Conservation (phyloP, 192 early-diverging fungal genomes). For the Phycomyces nitens region DNA sequence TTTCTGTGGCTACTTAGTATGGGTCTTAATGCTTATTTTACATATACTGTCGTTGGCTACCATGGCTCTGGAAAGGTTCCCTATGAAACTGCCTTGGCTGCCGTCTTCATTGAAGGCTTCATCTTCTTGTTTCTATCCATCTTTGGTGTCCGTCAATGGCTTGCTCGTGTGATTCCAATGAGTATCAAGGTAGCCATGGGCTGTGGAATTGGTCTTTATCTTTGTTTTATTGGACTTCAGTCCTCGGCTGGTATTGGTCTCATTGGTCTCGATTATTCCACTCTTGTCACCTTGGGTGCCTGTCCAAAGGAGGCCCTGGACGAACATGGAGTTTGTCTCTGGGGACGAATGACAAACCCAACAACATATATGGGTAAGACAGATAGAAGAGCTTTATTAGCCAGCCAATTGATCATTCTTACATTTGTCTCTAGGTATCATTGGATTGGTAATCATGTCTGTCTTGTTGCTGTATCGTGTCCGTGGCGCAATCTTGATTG, state of each 20-base stretch:
- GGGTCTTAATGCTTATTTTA: conserved; percentile 82
- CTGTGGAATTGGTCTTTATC: conserved; percentile 74
- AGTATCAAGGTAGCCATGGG: conserved; percentile 72
- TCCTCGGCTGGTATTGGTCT: conserved; percentile 79
- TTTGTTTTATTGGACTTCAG: conserved; percentile 77
- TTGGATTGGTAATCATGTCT: conserved; percentile 70
- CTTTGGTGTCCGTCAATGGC: conserved; percentile 76
- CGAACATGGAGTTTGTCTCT: conserved; percentile 53
- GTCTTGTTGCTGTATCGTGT: conserved; percentile 61
- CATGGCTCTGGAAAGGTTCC: conserved; percentile 74
- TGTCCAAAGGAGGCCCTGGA: conserved; percentile 57
- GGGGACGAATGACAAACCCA: conserved; percentile 59
- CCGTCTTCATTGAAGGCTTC: conserved; percentile 80
- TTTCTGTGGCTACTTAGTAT: no score
- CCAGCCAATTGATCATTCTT: background rate
- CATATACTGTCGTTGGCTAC: conserved; percentile 80
- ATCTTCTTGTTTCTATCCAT: conserved; percentile 75
- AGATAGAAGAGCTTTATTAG: background rate
- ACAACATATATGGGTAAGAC: conserved; percentile 47
- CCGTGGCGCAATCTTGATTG: conserved; percentile 69
- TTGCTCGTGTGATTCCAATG: conserved; percentile 68
- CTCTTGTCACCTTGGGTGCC: conserved; percentile 64
- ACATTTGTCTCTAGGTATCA: conserved; percentile 41
- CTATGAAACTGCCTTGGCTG: conserved; percentile 64
- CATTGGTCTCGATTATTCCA: conserved; percentile 56